These are phyloP conservation scores for Penicillium canariense DNA, from an alignment of 495 filamentous ascomycete species.

Conservation along the genomic window DNA sequence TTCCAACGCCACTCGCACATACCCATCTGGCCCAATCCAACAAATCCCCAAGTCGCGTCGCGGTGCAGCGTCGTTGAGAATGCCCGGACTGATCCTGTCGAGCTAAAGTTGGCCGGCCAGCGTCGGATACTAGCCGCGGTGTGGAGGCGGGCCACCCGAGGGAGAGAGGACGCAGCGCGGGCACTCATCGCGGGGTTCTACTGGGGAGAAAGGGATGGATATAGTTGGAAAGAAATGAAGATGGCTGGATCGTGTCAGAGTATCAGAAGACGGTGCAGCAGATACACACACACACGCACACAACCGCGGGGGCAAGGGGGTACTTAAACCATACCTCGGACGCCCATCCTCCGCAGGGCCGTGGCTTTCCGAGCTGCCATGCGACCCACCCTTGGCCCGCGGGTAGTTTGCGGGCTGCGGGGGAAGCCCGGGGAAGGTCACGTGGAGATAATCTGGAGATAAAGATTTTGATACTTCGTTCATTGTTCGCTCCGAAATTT, in stretches of 20 bases:
- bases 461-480: too few relatives aligned
- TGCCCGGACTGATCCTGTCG: slow-evolving; percentile 26
- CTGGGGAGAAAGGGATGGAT: not conserved
- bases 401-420: slow-evolving; percentile 1
- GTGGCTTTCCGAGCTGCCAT: slow-evolving; percentile 19
- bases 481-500: not conserved
- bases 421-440: slow-evolving; percentile 6
- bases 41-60: slow-evolving; percentile 74
- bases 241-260: not conserved
- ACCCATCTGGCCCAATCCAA: slow-evolving; percentile 89
- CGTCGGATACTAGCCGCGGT: slow-evolving; percentile 14
- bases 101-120: slow-evolving; percentile 14
- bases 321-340: slow-evolving; percentile 6
- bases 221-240: not conserved
- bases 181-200: slow-evolving; percentile 17
- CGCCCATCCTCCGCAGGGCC: slow-evolving; percentile 16
- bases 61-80: slow-evolving; percentile 57
- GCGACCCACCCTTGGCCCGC: too few relatives aligned
- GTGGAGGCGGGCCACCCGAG: slow-evolving; percentile 20
- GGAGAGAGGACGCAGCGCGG: slow-evolving; percentile 11
- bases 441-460: not conserved
- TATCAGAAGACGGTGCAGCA: not conserved
- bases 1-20: slow-evolving; percentile 26
- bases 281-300: not conserved
- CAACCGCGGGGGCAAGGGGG: not conserved